Evolutionary conservation across 169 alveolate genomes (phyloP), one percentile per base, ranked within the genome.

Genomic region (Prorocentrum cordatum): DNA sequence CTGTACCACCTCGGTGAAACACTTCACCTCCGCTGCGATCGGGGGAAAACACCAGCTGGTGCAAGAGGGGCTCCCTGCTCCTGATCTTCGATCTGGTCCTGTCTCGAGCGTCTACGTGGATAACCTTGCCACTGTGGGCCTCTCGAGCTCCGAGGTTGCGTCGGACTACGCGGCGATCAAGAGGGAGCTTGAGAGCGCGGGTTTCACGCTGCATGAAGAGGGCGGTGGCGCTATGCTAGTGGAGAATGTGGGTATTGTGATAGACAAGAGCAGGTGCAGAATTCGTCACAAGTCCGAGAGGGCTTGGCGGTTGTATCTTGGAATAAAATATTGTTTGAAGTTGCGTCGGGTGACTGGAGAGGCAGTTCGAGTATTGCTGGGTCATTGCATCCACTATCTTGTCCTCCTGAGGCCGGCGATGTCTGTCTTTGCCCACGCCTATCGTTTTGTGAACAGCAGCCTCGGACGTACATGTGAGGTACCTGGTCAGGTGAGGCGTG

Each of bases 31-130:
- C n/a, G n/a, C n/a, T 24, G 35, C 61, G 14, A 68, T 68, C 39
- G 62, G 62, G 2, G 7, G 29, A 2, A 20, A 38, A 1, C 61
- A n/a, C n/a, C 61, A 26, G 5, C 39, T 68, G 7, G 62, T 68
- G 32, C 36, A 68, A 29, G 80, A 68, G 27, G 80, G 80, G 18
- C 9, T 68, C 4, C 80, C 80, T 38, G 18, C 64, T n/a, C 80
- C 80, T 24, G 64, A 68, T 18, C 80, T 26, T 2, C 58, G 80
- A n/a, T 62, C 14, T 0, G 80, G 59, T 3, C 61, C 62, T 68
- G 3, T 18, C 24, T 36, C 61, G 61, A 1, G 79, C n/a, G 27
- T 67, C n/a, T 67, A 36, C 61, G 80, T 68, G 3, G 80, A 68
- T 62, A 68, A 67, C 59, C 10, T 36, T 36, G 79, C 38, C 0